Base-by-base conservation (phyloP, 352 stramenopile genomes). In the Phytophthora meadii region DNA sequence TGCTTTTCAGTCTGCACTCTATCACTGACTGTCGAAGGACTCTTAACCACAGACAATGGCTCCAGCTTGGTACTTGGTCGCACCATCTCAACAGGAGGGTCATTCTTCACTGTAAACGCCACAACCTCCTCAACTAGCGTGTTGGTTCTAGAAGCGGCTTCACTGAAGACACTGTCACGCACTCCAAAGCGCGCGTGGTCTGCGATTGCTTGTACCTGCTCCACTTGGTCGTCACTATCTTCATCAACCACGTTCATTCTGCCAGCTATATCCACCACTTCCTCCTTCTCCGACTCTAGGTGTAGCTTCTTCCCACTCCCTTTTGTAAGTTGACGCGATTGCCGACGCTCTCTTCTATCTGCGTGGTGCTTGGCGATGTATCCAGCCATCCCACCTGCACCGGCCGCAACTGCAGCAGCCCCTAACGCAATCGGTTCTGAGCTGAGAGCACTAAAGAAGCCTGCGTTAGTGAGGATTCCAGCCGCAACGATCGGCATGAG, bases 401-500 rank as follows among this genome's bases (percentile, higher is more conserved):
- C 74, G 0, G 84, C 78, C 0, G 77, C 71, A 7, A 68, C 53
- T 11, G 70, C 84, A 8, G 75, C 73, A 2, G 72, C 68, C 4
- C 80, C 76, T 15, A 90, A 49, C 8, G 75, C 72, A 28, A 91
- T 60, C 0, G 77, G 72, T 46, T 87, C 80, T 0, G 72, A 72
- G 17, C 75, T 74, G 5, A 92, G 54, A 1, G 79, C 74, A 7
- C 63, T 82, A 19, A 93, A 88, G 30, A 93, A 62, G 2, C 82
- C 80, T 0, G 82, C 71, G 30, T 86, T 77, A 2, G 71, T 74
- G 0, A 93, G 50, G 6, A 93, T 61, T 9, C 75, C 76, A 2
- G 77, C 72, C 4, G 80, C 84, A 5, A 93, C 46, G 14, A 90
- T 81, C 6, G 82, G 82, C 76, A 93, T 84, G 11, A 93, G 51